Evolutionary conservation across 2,329 filamentous ascomycete species (phyloP), one percentile per base, ranked within the genome.

Genomic region (Juglanconis sp.): DNA sequence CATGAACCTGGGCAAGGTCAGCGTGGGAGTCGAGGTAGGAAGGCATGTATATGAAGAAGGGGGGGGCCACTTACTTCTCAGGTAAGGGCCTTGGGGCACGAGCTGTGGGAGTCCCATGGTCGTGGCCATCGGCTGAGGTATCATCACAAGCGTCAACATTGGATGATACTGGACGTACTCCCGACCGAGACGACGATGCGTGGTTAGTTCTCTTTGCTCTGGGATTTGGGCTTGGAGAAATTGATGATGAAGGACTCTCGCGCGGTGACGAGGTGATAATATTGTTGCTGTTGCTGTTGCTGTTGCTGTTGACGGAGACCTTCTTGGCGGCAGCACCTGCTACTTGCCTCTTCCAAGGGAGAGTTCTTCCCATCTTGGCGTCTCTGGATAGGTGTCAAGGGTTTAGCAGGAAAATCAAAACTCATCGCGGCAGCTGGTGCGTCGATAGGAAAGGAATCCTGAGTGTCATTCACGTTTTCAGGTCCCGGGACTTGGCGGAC

Each of bases 1-100:
- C 88, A 94, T 92, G 70, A 80, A 80, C 35, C 84, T 87, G 57
- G 17, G 46, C 30, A 51, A 35, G 11, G 7, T 48, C 2, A 55
- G 36, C 15, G 7, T 17, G 17, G 8, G 46, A 10, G 24, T 9
- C 24, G 4, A 17, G 44, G 35, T 10, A 46, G 47, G 30, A 30
- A 17, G 15, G 30, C 24, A n/a, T 51, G 4, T 3, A 13, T 8
- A 38, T 47, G 5, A 13, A 13, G n/a, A 30, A n/a, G 17, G n/a
- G 55, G 55, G 24, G 24, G 10, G 35, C 1, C 31, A 34, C 52
- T 56, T 17, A 56, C 58, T 47, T 60, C 35, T 56, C 58, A 7
- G 46, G 44, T 34, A 55, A 24, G 15, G 57, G 57, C 13, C 8
- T 47, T 17, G 57, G 35, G 24, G 35, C 32, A 15, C n/a, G 24